A percentile compares a stretch with the other conserved stretches of the same genome.
Evolutionary conservation across 305 asterid species (phyloP).

Genomic region (Rubia tinctorum): DNA sequence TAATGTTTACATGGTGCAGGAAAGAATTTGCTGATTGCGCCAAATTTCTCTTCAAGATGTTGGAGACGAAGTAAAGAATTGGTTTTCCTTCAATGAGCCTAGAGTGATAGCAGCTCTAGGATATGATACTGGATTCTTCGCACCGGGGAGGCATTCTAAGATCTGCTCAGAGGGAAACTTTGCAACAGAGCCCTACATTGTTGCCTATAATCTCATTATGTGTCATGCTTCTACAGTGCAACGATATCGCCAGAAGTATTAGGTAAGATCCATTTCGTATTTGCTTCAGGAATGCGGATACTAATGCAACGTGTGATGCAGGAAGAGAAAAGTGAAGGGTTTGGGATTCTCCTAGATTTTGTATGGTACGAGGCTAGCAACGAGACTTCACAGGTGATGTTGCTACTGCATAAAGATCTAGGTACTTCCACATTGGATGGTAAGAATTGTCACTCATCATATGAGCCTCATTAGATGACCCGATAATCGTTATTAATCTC

Average conservation of each 20-base stretch:
- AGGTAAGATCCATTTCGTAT: constrained; percentile 29
- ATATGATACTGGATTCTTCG: constrained; percentile 72
- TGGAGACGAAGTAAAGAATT: constrained; percentile 87
- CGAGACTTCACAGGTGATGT: constrained; percentile 50
- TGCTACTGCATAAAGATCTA: constrained; percentile 85
- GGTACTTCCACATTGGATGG: constrained; percentile 89
- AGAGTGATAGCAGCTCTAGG: constrained; percentile 88
- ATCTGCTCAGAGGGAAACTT: constrained; percentile 73
- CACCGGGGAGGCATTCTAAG: constrained; percentile 95
- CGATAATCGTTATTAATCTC: too few relatives aligned
- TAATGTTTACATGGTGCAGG: too few relatives aligned
- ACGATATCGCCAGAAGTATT: constrained; percentile 70
- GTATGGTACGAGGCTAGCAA: constrained; percentile 93
- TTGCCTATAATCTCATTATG: too few relatives aligned
- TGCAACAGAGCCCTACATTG: constrained; percentile 88
- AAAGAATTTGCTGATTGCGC: constrained; percentile 89
- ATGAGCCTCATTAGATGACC: too few relatives aligned
- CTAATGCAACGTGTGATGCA: constrained; percentile 23
- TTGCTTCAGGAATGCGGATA: background rate
- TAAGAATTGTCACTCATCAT: too few relatives aligned
- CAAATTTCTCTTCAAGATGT: constrained; percentile 81
- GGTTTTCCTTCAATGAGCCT: constrained; percentile 95
- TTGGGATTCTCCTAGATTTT: constrained; percentile 89
- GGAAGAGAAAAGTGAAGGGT: constrained; percentile 69
- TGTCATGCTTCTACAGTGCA: constrained; percentile 72